phyloP scores from a whole-genome alignment of 106 monocot species.

The Posidonia australis region DNA sequence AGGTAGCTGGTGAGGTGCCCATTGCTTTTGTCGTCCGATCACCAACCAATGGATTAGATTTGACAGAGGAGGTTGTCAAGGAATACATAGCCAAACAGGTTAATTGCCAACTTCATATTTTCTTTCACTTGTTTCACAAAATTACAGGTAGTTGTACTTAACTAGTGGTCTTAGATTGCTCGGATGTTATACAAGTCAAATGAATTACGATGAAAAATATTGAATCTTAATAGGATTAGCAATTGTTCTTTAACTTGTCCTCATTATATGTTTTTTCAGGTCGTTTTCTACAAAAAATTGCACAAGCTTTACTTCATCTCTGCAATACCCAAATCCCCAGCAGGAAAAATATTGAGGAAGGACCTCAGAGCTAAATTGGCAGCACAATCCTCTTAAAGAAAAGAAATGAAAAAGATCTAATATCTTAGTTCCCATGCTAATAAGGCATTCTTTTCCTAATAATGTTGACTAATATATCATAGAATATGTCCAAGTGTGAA shows the following conservation, averaged over 20 bases:
- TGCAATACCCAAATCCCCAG: slow-evolving; percentile 37
- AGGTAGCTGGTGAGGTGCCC: slow-evolving; percentile 14
- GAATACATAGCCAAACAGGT: slow-evolving; percentile 84
- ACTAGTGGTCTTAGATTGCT: too few relatives aligned
- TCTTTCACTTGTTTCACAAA: neutral
- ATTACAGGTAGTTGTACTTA: too few relatives aligned
- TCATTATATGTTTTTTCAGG: slow-evolving; percentile 11
- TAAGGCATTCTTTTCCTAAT: too few relatives aligned
- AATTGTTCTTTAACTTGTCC: too few relatives aligned
- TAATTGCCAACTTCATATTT: neutral
- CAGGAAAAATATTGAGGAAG: slow-evolving; percentile 45
- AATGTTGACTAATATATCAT: too few relatives aligned
- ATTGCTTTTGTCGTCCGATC: slow-evolving; percentile 26
- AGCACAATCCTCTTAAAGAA: neutral
- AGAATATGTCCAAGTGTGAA: too few relatives aligned
- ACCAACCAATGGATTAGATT: slow-evolving; percentile 18
- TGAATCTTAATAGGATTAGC: too few relatives aligned
- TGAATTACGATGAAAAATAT: neutral
- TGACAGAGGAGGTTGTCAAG: slow-evolving; percentile 57
- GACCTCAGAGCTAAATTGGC: slow-evolving; percentile 32
- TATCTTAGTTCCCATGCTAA: too few relatives aligned
- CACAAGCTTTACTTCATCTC: slow-evolving; percentile 30
- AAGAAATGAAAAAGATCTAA: too few relatives aligned
- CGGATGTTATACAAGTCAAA: too few relatives aligned
- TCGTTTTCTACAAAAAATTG: slow-evolving; percentile 40